phyloP scores from a whole-genome alignment of 2,329 filamentous ascomycete genomes.

The Colletotrichum phormii region DNA sequence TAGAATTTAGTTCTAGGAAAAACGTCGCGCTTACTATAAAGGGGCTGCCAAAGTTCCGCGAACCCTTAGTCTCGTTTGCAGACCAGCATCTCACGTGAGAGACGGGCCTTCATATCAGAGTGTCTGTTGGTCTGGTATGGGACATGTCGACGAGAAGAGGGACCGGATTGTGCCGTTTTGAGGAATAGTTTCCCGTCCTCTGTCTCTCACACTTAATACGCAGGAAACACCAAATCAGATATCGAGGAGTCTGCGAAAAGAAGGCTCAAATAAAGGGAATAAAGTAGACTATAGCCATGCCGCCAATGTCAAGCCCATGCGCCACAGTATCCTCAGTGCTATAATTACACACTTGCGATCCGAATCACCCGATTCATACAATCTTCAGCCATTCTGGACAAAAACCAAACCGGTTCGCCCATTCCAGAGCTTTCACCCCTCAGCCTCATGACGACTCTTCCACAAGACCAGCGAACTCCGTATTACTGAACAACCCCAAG shows the following conservation, averaged over 20 bases:
- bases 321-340: constrained; percentile 18
- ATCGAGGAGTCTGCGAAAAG: not conserved
- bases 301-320: constrained; percentile 18
- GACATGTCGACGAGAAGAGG: too few species aligned
- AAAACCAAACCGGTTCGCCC: not conserved
- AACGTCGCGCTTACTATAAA: too few species aligned
- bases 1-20: too few species aligned
- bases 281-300: constrained; percentile 30
- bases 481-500: constrained; percentile 58
- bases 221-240: not conserved
- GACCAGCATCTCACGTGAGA: too few species aligned
- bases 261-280: constrained; percentile 12
- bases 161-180: too few species aligned
- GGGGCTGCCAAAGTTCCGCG: too few species aligned
- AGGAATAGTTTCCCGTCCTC: too few species aligned
- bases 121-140: too few species aligned
- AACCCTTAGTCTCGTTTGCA: too few species aligned
- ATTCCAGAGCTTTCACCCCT: not conserved
- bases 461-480: not conserved
- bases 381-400: not conserved
- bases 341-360: constrained; percentile 14
- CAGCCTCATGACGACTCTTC: not conserved
- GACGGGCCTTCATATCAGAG: too few species aligned
- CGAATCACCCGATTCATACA: not conserved
- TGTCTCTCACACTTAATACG: too few species aligned